Evolutionary conservation across 352 stramenopile genomes (phyloP).

Genomic region (Globisporangium nunn): DNA sequence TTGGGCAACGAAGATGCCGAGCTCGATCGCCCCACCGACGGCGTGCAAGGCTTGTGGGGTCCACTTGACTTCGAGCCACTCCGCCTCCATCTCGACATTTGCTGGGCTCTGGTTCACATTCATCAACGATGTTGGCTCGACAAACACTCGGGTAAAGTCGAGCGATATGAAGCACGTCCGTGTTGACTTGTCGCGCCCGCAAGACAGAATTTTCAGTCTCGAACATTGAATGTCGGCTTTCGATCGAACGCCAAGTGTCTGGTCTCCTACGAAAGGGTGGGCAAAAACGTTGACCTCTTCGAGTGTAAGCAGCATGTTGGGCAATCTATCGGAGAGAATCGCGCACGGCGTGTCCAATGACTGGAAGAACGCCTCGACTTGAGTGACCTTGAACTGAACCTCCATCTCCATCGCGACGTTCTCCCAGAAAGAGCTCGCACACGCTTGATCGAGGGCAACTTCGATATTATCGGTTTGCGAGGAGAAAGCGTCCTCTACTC

Average conservation of each 20-base stretch:
- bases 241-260: constrained; percentile 51
- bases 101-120: constrained; percentile 27
- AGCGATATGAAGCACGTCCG: constrained; percentile 47
- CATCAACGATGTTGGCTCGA: constrained; percentile 34
- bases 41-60: constrained; percentile 48
- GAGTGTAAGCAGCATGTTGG: constrained; percentile 29
- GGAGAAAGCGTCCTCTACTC: neutral
- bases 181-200: constrained; percentile 11
- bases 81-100: constrained; percentile 65
- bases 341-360: constrained; percentile 28
- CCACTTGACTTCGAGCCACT: constrained; percentile 76
- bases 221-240: constrained; percentile 59
- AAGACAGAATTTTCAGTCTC: constrained; percentile 41
- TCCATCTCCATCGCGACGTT: constrained; percentile 35
- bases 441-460: too few species aligned
- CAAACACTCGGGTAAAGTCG: constrained; percentile 59
- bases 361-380: constrained; percentile 29
- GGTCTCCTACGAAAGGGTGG: constrained; percentile 43
- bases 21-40: constrained; percentile 51
- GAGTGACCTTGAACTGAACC: constrained; percentile 53
- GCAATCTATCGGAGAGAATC: constrained; percentile 40
- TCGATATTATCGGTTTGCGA: neutral
- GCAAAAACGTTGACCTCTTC: constrained; percentile 53
- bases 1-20: constrained; percentile 37
- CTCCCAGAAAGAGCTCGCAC: constrained; percentile 2